Evolutionary conservation across 257 asterid species (phyloP), one percentile per base, ranked within the genome.

Genomic region (Perilla frutescens): DNA sequence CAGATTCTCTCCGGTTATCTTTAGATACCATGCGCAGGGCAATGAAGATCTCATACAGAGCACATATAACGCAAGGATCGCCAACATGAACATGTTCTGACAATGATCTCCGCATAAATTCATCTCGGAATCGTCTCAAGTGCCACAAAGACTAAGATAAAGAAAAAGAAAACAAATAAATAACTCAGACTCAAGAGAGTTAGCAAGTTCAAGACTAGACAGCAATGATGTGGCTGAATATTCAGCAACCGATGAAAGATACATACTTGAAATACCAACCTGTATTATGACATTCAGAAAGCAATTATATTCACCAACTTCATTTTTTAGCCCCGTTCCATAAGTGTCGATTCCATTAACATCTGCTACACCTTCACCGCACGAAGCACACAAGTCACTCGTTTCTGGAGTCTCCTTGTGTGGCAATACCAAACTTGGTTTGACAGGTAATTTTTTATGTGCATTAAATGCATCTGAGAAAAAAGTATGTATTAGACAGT

Each of bases 261-360:
- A 56, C 45, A 67, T 59, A 66, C 55, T 63, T 58, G 14, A 59
- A 40, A 61, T 57, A 80, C 87, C 62, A 77, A 94, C 99, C 99
- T 94, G 99, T 80, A 94, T 94, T 76, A 94, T 92, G 85, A 94
- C 99, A 87, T 94, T 94, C 49, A 94, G 91, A 84, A 94, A 94
- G 82, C 99, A 94, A 83, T 94, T 94, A 77, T 94, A 91, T 87
- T 94, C 97, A 44, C 99, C 99, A 74, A 87, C 88, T 85, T 94
- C 98, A 79, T 94, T 94, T 82, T 82, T 90, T 14, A 94, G 86
- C 81, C 99, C 99, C 45, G 91, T 83, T 51, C 98, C 98, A 73
- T 82, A 88, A 51, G 83, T 71, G 72, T 88, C 98, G 39, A 72
- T n/a, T 71, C 93, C 74, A 75, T 59, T 65, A 86, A 40, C 85